Evolutionary conservation across 306 rosid genomes (phyloP).

Genomic region (Fragaria vesca): DNA sequence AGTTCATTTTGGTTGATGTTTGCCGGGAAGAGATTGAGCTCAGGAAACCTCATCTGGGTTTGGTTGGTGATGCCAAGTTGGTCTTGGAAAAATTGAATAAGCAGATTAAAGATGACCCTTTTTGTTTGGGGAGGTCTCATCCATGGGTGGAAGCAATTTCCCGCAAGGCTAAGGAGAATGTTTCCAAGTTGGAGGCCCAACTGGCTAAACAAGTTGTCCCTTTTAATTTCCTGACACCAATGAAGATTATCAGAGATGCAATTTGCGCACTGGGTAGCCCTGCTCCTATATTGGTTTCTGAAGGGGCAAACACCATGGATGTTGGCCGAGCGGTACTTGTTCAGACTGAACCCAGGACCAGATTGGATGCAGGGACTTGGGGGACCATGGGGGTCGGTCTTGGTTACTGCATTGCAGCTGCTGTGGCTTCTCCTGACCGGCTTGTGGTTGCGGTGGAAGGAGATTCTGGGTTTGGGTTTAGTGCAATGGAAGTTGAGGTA

Average conservation of each 20-base stretch:
- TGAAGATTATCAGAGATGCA: constrained; percentile 58
- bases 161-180: constrained; percentile 65
- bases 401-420: constrained; percentile 96
- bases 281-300: constrained; percentile 58
- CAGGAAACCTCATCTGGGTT: constrained; percentile 73
- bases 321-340: constrained; percentile 54
- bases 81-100: constrained; percentile 59
- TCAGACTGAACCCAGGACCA: constrained; percentile 66
- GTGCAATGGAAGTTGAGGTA: constrained; percentile 99
- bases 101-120: constrained; percentile 87
- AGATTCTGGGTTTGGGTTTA: constrained; percentile 93
- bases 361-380: constrained; percentile 74
- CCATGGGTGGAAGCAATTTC: constrained; percentile 75
- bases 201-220: constrained; percentile 76
- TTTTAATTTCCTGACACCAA: constrained; percentile 65
- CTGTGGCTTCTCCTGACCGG: constrained; percentile 79
- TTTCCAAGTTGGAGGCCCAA: constrained; percentile 75
- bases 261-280: constrained; percentile 44
- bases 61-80: constrained; percentile 80
- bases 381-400: constrained; percentile 93
- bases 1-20: constrained; percentile 79
- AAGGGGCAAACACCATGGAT: constrained; percentile 72
- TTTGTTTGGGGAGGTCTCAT: constrained; percentile 75
- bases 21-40: constrained; percentile 69
- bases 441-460: constrained; percentile 93